Evolutionary conservation across 2,329 filamentous ascomycete species (phyloP).

Genomic region (Monosporascus sp.): DNA sequence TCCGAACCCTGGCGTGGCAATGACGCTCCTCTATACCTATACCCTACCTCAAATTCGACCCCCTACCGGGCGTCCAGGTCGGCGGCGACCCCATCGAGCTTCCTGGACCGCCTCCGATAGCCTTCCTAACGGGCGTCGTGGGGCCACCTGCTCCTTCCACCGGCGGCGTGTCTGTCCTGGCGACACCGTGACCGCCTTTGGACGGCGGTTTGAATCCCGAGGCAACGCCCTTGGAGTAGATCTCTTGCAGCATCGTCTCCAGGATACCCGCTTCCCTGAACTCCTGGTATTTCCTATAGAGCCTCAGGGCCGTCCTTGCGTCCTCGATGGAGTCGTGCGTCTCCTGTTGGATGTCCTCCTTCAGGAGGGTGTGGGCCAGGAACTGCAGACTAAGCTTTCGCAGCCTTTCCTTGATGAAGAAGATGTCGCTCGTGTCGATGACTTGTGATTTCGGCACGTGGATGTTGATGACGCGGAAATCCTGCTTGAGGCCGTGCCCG

Average conservation of each 20-base stretch:
- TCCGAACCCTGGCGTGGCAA: background rate
- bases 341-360: conserved; percentile 88
- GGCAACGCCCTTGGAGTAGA: conserved; percentile 64
- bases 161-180: conserved; percentile 23
- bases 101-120: background rate
- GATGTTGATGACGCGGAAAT: conserved; percentile 98
- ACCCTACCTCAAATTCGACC: background rate
- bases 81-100: background rate
- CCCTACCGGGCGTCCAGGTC: background rate
- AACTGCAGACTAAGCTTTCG: conserved; percentile 90
- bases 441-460: conserved; percentile 86
- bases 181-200: conserved; percentile 14
- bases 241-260: conserved; percentile 77
- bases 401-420: conserved; percentile 73
- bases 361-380: conserved; percentile 83
- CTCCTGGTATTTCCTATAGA: conserved; percentile 86
- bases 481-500: conserved; percentile 87
- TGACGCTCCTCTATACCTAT: background rate
- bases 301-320: conserved; percentile 79
- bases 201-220: conserved; percentile 51
- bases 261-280: conserved; percentile 81
- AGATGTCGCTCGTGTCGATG: conserved; percentile 89
- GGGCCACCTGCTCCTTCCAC: conserved; percentile 12
- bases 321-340: conserved; percentile 96
- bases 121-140: conserved; percentile 15